Evolutionary conservation across 2,329 filamentous ascomycete species (phyloP).

Genomic region (Penicillium aurantiogriseum): DNA sequence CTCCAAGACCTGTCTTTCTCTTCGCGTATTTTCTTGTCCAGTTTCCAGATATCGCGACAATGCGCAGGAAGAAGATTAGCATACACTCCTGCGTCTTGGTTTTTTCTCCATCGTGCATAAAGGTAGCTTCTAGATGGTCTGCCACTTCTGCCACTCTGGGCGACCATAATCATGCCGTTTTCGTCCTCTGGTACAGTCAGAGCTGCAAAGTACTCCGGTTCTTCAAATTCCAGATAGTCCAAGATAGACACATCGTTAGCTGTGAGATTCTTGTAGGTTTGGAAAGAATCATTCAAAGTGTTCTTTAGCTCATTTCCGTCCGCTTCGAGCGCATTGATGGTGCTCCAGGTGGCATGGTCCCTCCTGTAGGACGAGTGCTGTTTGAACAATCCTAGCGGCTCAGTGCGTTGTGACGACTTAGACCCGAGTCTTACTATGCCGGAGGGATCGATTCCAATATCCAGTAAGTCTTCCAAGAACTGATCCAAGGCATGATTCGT

Average conservation of each 20-base stretch:
- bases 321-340: constrained; percentile 46
- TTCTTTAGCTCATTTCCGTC: constrained; percentile 35
- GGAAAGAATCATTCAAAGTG: constrained; percentile 20
- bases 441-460: constrained; percentile 53
- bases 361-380: constrained; percentile 39
- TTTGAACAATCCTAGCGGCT: constrained; percentile 47
- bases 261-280: constrained; percentile 15
- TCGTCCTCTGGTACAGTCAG: constrained; percentile 51
- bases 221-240: constrained; percentile 55
- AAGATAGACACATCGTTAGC: constrained; percentile 33
- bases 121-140: constrained; percentile 53
- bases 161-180: constrained; percentile 51
- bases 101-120: constrained; percentile 53
- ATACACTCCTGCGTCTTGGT: constrained; percentile 49
- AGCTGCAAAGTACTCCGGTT: constrained; percentile 55
- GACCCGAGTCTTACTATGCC: constrained; percentile 63
- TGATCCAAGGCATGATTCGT: constrained; percentile 72
- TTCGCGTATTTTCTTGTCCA: constrained; percentile 42
- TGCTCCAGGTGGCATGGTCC: constrained; percentile 35
- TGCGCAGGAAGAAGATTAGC: constrained; percentile 41
- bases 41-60: constrained; percentile 40
- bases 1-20: constrained; percentile 46
- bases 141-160: constrained; percentile 44
- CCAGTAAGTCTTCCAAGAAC: constrained; percentile 63
- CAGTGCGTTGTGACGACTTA: constrained; percentile 55